A percentile compares a stretch with the other conserved stretches of the same genome.
Conservation (phyloP, 1,284 basidiomycete genomes). For the Leccinum variabile region DNA sequence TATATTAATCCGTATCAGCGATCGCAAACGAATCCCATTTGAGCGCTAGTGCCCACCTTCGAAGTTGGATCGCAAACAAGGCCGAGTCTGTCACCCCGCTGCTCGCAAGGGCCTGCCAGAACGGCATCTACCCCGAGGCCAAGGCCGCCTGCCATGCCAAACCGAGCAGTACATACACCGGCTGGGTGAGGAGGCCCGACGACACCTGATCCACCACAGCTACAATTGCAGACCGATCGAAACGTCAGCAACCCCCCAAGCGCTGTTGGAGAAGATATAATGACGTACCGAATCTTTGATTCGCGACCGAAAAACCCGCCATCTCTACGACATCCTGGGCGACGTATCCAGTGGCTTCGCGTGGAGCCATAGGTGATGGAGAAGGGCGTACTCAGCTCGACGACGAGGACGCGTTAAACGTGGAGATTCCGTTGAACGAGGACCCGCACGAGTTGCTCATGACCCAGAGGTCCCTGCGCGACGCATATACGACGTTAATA, state of each 20-base stretch:
- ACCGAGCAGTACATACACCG: conserved; percentile 33
- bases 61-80: conserved; percentile 40
- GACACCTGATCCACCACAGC: conserved; percentile 24
- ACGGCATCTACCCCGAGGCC: conserved; percentile 37
- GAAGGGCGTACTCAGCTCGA: conserved; percentile 23
- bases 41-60: conserved; percentile 26
- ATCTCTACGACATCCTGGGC: conserved; percentile 44
- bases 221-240: background rate
- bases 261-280: conserved; percentile 10
- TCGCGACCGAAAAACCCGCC: conserved; percentile 43
- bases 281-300: conserved; percentile 42
- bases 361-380: conserved; percentile 27
- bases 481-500: background rate
- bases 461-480: conserved; percentile 31
- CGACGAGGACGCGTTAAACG: conserved; percentile 27
- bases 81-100: conserved; percentile 37
- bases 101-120: conserved; percentile 40
- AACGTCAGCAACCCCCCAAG: background rate
- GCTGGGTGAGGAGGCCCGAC: conserved; percentile 16
- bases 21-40: background rate
- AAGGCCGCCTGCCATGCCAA: conserved; percentile 32
- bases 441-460: conserved; percentile 18
- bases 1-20: conserved; percentile 7
- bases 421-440: conserved; percentile 10
- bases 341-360: conserved; percentile 33